Evolutionary conservation across 1,139 yeast species (phyloP).

Genomic region (Lodderomyces jiufengensis): DNA sequence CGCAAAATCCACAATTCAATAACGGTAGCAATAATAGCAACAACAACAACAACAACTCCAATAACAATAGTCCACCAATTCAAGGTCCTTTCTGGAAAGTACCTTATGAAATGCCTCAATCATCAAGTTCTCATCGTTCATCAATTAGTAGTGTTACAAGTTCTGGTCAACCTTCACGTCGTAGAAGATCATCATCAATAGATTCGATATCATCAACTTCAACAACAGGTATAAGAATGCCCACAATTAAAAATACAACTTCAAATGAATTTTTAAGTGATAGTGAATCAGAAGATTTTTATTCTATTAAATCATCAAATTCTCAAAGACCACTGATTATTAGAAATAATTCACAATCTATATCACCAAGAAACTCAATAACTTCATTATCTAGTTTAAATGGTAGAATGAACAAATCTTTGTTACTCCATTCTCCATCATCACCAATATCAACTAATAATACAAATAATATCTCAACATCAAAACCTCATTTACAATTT

Average conservation of each 20-base stretch:
- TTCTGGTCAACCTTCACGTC: conserved; percentile 7
- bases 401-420: conserved; percentile 36
- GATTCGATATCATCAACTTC: conserved; percentile 22
- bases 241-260: conserved; percentile 27
- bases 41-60: conserved; percentile 10
- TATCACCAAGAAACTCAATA: conserved; percentile 47
- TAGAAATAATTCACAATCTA: conserved; percentile 23
- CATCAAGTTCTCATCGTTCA: conserved; percentile 24
- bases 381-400: conserved; percentile 44
- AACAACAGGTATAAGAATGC: conserved; percentile 31
- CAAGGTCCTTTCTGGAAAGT: conserved; percentile 52
- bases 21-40: conserved; percentile 14
- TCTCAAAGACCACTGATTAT: conserved; percentile 28
- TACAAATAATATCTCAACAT: conserved; percentile 1
- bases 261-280: conserved; percentile 27
- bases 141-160: conserved; percentile 25
- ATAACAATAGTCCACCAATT: conserved; percentile 31
- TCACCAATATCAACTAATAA: conserved; percentile 10
- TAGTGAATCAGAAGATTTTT: conserved; percentile 39
- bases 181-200: conserved; percentile 14
- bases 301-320: conserved; percentile 27
- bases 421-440: conserved; percentile 13
- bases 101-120: conserved; percentile 47
- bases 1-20: conserved; percentile 15
- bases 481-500: conserved; percentile 6